Conservation (phyloP, 148 eudicot genomes). For the Suaeda aralocaspica region DNA sequence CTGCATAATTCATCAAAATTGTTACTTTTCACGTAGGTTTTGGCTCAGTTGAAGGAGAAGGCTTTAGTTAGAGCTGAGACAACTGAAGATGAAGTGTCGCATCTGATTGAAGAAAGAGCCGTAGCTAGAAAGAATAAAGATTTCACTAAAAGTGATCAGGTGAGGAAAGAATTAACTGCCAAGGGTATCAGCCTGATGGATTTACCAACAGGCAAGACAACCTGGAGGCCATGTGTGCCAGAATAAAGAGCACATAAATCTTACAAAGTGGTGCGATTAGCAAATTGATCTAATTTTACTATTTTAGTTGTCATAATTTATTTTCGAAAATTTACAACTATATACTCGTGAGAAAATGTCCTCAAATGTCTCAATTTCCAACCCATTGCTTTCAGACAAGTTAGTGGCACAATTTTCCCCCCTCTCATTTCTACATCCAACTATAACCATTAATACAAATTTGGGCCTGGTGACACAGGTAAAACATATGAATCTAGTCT, state of each 20-base stretch:
- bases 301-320: background rate
- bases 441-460: too few relatives aligned
- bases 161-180: constrained; percentile 46
- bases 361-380: background rate
- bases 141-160: constrained; percentile 55
- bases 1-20: background rate
- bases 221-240: constrained; percentile 84
- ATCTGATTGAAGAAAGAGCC: constrained; percentile 55
- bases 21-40: constrained; percentile 41
- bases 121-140: constrained; percentile 65
- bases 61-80: constrained; percentile 62
- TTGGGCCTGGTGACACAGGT: too few relatives aligned
- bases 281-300: background rate
- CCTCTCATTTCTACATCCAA: too few relatives aligned
- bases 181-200: constrained; percentile 89
- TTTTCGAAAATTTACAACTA: background rate
- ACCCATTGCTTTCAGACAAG: background rate
- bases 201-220: constrained; percentile 46
- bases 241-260: constrained; percentile 26
- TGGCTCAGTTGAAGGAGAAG: constrained; percentile 70
- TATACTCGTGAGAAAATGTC: background rate
- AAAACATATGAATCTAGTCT: too few relatives aligned
- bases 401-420: too few relatives aligned
- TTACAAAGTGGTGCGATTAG: background rate
- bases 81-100: constrained; percentile 53